phyloP scores from a whole-genome alignment of 129 eudicot species.

The Lonicera japonica region DNA sequence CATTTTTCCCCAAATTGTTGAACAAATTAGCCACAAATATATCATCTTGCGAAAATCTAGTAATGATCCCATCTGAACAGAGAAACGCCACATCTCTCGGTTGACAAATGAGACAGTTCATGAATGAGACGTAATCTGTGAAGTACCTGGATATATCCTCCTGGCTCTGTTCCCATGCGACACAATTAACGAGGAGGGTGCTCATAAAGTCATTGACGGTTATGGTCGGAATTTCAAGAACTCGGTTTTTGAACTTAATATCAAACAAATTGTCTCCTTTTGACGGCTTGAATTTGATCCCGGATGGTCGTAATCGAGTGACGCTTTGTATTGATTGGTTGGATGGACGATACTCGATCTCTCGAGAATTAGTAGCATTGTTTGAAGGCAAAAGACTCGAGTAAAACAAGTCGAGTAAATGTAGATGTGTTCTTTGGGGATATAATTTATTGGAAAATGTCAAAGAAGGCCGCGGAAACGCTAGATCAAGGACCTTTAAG shows the following conservation, averaged over 20 bases:
- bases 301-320: background rate
- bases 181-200: background rate
- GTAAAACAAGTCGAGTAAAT: background rate
- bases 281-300: conserved; percentile 1
- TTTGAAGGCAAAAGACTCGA: background rate
- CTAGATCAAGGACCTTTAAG: background rate
- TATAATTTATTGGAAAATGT: background rate
- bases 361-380: background rate
- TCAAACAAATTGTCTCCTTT: background rate
- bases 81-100: conserved; percentile 23
- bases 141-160: conserved; percentile 3
- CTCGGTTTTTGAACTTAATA: background rate
- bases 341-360: conserved; percentile 1
- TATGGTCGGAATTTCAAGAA: conserved; percentile 1
- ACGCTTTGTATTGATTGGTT: conserved; percentile 1
- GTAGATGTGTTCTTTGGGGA: background rate
- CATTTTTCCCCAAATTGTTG: conserved; percentile 13
- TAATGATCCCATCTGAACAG: conserved; percentile 15
- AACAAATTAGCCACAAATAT: conserved; percentile 9
- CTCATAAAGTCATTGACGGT: background rate
- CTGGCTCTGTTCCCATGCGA: conserved; percentile 1
- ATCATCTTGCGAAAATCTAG: conserved; percentile 10
- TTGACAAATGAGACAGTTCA: conserved; percentile 17
- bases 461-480: background rate
- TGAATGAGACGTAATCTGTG: conserved; percentile 18